These are phyloP conservation scores for Candida koratica DNA, from an alignment of 805 yeast species.

Conservation along the genomic window DNA sequence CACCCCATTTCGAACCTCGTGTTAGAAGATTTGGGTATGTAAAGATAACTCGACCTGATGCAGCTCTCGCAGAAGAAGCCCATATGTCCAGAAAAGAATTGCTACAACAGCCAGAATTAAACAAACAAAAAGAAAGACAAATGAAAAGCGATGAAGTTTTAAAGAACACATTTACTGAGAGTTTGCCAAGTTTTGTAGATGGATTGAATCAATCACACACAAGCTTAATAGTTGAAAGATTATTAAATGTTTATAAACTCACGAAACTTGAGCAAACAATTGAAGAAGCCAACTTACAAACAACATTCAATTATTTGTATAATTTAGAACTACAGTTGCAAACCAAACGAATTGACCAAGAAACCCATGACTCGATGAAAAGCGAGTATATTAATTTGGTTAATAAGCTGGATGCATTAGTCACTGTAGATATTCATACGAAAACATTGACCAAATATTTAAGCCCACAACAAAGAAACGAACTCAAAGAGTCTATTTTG, in stretches of 20 bases:
- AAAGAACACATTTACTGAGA: neutral
- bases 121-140: constrained; percentile 39
- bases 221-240: constrained; percentile 39
- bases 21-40: constrained; percentile 77
- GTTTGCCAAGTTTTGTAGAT: constrained; percentile 21
- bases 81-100: constrained; percentile 66
- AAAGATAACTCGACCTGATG: constrained; percentile 45
- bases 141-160: constrained; percentile 28
- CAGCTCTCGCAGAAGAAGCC: constrained; percentile 56
- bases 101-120: constrained; percentile 51
- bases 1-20: constrained; percentile 88
- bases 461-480: constrained; percentile 24
- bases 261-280: constrained; percentile 51
- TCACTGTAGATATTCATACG: constrained; percentile 44
- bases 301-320: constrained; percentile 49
- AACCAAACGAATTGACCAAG: constrained; percentile 32
- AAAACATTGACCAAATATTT: constrained; percentile 39
- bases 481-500: constrained; percentile 20
- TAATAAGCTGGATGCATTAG: constrained; percentile 37
- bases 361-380: constrained; percentile 19
- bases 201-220: constrained; percentile 24
- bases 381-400: constrained; percentile 37
- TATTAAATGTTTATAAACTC: constrained; percentile 45
- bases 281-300: constrained; percentile 55
- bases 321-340: constrained; percentile 40